A percentile compares a stretch with the other conserved stretches of the same genome.
phyloP scores from a whole-genome alignment of 116 monocot genomes.

The Cymodocea nodosa region DNA sequence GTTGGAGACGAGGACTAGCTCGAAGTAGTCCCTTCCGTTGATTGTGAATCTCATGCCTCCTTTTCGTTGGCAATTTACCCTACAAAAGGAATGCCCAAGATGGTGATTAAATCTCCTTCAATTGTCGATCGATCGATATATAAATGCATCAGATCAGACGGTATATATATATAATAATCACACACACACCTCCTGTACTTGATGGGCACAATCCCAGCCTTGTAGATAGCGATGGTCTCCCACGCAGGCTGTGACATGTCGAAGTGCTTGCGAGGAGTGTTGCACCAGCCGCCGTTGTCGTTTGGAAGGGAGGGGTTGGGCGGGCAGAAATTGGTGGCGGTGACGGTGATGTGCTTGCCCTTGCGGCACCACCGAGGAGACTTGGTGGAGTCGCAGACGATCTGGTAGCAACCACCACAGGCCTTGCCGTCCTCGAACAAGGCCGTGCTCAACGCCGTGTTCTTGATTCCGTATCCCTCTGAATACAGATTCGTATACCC shows the following conservation, averaged over 20 bases:
- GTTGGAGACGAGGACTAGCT: conserved; percentile 54
- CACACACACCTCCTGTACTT: conserved; percentile 22
- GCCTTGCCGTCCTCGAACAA: conserved; percentile 51
- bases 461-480: conserved; percentile 49
- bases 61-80: conserved; percentile 33
- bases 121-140: no score
- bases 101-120: no score
- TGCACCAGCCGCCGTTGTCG: conserved; percentile 53
- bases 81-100: background rate
- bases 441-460: conserved; percentile 58
- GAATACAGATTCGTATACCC: conserved; percentile 60
- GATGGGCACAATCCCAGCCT: conserved; percentile 39
- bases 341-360: conserved; percentile 36
- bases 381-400: conserved; percentile 26
- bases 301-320: conserved; percentile 39
- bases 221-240: conserved; percentile 36
- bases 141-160: no score
- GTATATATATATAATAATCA: no score
- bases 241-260: conserved; percentile 55
- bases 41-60: conserved; percentile 70
- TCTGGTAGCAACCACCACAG: conserved; percentile 63
- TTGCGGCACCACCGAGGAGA: conserved; percentile 31
- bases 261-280: conserved; percentile 39
- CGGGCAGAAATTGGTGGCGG: conserved; percentile 48
- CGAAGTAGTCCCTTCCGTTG: conserved; percentile 64